Evolutionary conservation across 2,329 filamentous ascomycete species (phyloP).

Genomic region (Emergomyces orientalis): DNA sequence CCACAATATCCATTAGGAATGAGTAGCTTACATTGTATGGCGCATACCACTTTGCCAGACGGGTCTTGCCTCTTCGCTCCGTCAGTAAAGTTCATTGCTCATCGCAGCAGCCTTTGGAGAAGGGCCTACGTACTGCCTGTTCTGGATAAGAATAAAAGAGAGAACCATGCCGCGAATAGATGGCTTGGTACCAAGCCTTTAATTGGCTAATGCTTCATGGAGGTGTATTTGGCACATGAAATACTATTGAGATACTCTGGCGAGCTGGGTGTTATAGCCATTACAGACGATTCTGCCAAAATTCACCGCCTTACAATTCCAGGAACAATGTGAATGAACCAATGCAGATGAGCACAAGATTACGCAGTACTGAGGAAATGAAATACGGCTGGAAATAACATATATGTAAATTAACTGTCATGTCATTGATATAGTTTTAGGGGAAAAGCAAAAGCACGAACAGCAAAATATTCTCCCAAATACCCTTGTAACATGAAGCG

Average conservation of each 20-base stretch:
- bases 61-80: conserved; percentile 76
- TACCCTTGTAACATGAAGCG: not conserved
- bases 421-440: no score
- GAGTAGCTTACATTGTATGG: conserved; percentile 66
- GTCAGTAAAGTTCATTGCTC: conserved; percentile 14
- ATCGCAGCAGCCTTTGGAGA: not conserved
- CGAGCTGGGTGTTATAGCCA: not conserved
- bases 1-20: not conserved
- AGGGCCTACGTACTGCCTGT: conserved; percentile 59
- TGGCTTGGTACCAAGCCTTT: conserved; percentile 1
- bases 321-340: not conserved
- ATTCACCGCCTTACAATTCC: not conserved
- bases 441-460: not conserved
- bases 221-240: not conserved
- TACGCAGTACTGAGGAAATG: not conserved
- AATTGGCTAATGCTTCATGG: conserved; percentile 6
- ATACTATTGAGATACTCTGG: not conserved
- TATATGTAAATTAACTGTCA: no score
- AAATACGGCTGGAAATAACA: not conserved
- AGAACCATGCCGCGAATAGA: conserved; percentile 47
- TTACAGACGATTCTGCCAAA: not conserved
- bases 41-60: conserved; percentile 97
- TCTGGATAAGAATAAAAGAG: conserved; percentile 84
- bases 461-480: not conserved
- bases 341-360: no score